Evolutionary conservation across 1,139 yeast genomes (phyloP), one percentile per base, ranked within the genome.

Genomic region (Candida sp.): DNA sequence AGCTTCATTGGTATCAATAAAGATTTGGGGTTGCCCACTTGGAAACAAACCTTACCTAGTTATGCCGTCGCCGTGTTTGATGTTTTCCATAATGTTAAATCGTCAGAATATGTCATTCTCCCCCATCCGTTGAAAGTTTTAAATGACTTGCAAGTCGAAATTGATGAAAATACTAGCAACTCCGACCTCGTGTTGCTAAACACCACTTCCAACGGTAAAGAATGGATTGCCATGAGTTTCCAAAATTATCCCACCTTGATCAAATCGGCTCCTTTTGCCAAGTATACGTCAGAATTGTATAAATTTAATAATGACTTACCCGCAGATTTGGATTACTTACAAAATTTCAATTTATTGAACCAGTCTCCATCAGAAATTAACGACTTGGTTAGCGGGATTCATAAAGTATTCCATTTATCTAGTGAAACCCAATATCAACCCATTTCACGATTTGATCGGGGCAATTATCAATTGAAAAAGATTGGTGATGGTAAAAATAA

Each of bases 151-250:
- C 77, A 70, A 49, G 49, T 62, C 25, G 50, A 56, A 21, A 47
- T 45, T 27, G 60, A 60, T 36, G 56, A 59, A n/a, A 58, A 56
- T 22, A 45, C 56, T 4, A 47, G 58, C 22, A 51, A 77, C 72
- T 51, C 54, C 35, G 70, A 71, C 47, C 54, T 70, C 42, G 73
- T 90, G 1, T 89, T 81, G 57, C 69, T 90, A 21, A 88, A 85
- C 49, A 72, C 75, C 49, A 84, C 93, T 0, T 68, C 75, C 9
- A 74, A 74, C 43, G 81, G 82, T 4, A 52, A 61, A 30, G 84
- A 87, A 41, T 90, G 97, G 97, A 88, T 79, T 67, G 97, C 97
- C 8, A 75, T 91, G 78, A 86, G 96, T 27, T 87, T 83, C 50
- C 61, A 64, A 23, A 76, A 82, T 53, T 91, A 84, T 56, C 97